These are phyloP conservation scores for Suillus variegatus DNA, from an alignment of 768 basidiomycete genomes.

Conservation along the genomic window DNA sequence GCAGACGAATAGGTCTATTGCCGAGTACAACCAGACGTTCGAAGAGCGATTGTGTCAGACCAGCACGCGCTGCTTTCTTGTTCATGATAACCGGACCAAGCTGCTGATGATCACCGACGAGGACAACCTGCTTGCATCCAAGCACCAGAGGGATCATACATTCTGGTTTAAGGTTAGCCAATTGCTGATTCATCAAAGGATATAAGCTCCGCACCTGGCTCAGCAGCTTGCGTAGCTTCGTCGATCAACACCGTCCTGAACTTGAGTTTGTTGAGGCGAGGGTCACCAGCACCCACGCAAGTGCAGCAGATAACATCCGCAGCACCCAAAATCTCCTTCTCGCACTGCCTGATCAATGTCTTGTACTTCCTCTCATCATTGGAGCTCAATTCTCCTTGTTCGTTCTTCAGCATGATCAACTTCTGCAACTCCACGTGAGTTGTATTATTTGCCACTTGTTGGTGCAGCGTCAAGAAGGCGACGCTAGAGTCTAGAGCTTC, in stretches of 20 bases:
- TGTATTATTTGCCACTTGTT: constrained; percentile 96
- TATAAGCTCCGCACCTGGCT: constrained; percentile 66
- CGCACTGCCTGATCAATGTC: constrained; percentile 90
- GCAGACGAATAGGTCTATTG: constrained; percentile 96
- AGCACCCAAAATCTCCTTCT: constrained; percentile 93
- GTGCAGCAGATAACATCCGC: constrained; percentile 99
- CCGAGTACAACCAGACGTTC: constrained; percentile 94
- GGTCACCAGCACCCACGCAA: constrained; percentile 97
- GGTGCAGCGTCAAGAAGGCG: constrained; percentile 90
- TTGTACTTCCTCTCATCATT: constrained; percentile 99
- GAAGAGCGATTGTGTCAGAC: constrained; percentile 96
- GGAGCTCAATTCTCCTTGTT: constrained; percentile 95
- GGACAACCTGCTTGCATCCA: constrained; percentile 97
- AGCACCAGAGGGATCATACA: constrained; percentile 99
- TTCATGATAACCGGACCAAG: constrained; percentile 99
- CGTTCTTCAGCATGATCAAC: constrained; percentile 95
- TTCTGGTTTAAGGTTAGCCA: constrained; percentile 51
- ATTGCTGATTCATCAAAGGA: neutral
- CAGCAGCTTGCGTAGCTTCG: constrained; percentile 97
- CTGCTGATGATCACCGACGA: constrained; percentile 96
- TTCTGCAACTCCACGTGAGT: constrained; percentile 97
- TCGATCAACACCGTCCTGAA: constrained; percentile 98
- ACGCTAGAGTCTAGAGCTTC: constrained; percentile 98
- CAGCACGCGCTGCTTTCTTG: constrained; percentile 99
- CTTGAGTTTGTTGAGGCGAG: constrained; percentile 93